These are phyloP conservation scores for Linanthus parryae DNA, from an alignment of 148 eudicot genomes.

Conservation along the genomic window DNA sequence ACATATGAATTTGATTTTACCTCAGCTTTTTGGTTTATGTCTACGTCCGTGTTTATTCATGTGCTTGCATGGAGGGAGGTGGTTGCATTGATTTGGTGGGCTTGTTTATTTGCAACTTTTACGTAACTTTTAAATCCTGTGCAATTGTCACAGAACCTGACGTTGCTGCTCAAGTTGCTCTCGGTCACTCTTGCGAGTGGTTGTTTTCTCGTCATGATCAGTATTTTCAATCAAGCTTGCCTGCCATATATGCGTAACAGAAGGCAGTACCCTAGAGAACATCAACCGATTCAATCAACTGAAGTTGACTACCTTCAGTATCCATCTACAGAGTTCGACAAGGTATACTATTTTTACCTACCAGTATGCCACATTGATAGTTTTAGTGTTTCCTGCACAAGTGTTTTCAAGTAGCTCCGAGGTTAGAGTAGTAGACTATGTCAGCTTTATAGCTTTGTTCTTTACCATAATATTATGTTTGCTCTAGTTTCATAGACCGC, in stretches of 20 bases:
- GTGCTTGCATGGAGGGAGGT: no score
- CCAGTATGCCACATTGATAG: neutral
- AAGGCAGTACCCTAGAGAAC: slow-evolving; percentile 29
- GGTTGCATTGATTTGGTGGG: no score
- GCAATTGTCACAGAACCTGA: slow-evolving; percentile 38
- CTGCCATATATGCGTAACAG: slow-evolving; percentile 37
- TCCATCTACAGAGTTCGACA: slow-evolving; percentile 27
- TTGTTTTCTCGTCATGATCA: slow-evolving; percentile 41
- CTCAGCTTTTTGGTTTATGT: no score
- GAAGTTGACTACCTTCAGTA: slow-evolving; percentile 24
- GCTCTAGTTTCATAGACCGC: no score
- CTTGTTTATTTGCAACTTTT: no score
- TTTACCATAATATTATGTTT: no score
- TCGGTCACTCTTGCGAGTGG: slow-evolving; percentile 47
- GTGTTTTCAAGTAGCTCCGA: no score
- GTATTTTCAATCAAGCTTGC: slow-evolving; percentile 43
- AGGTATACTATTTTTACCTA: slow-evolving; percentile 27
- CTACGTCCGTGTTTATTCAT: no score
- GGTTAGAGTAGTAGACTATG: no score
- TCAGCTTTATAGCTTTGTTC: no score
- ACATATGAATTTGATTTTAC: no score
- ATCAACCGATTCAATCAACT: slow-evolving; percentile 24
- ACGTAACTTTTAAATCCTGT: slow-evolving; percentile 2
- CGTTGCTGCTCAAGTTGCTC: slow-evolving; percentile 42
- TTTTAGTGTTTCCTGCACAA: no score